A percentile compares a stretch with the other conserved stretches of the same genome.
Evolutionary conservation across 2,329 filamentous ascomycete species (phyloP).

Genomic region (Epichloe hybrida): DNA sequence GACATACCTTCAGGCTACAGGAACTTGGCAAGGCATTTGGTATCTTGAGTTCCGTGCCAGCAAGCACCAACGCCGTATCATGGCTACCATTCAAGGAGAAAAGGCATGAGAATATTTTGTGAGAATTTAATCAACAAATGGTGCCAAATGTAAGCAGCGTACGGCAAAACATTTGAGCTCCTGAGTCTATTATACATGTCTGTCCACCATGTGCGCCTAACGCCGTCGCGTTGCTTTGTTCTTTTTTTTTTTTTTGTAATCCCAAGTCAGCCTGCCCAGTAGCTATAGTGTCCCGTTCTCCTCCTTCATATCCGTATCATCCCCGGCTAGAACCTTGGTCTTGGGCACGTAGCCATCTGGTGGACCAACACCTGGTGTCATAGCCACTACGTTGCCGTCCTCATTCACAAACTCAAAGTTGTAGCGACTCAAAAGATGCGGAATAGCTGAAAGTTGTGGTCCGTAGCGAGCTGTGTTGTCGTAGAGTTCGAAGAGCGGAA

Average conservation of each 20-base stretch:
- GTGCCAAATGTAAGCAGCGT: background rate
- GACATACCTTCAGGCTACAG: conserved; percentile 33
- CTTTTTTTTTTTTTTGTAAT: conserved; percentile 13
- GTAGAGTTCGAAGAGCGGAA: conserved; percentile 94
- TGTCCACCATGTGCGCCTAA: conserved; percentile 18
- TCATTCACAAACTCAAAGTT: conserved; percentile 98
- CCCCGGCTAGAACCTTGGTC: conserved; percentile 51
- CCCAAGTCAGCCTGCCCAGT: conserved; percentile 10
- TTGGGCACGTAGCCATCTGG: conserved; percentile 47
- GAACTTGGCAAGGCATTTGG: conserved; percentile 82
- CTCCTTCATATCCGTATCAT: conserved; percentile 48
- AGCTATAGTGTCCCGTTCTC: conserved; percentile 25
- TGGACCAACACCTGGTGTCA: conserved; percentile 58
- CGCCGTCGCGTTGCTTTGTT: conserved; percentile 17
- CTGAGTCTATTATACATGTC: conserved; percentile 6
- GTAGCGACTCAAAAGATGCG: conserved; percentile 85
- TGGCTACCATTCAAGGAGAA: conserved; percentile 92
- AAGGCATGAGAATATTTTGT: conserved; percentile 27
- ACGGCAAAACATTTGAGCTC: background rate
- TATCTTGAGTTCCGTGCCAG: conserved; percentile 75
- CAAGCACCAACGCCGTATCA: conserved; percentile 67
- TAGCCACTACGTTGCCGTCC: conserved; percentile 71
- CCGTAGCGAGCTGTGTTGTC: conserved; percentile 93
- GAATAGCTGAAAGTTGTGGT: conserved; percentile 90
- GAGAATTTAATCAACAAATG: background rate